Evolutionary conservation across 306 rosid species (phyloP), one percentile per base, ranked within the genome.

Genomic region (Lathyrus sativus): DNA sequence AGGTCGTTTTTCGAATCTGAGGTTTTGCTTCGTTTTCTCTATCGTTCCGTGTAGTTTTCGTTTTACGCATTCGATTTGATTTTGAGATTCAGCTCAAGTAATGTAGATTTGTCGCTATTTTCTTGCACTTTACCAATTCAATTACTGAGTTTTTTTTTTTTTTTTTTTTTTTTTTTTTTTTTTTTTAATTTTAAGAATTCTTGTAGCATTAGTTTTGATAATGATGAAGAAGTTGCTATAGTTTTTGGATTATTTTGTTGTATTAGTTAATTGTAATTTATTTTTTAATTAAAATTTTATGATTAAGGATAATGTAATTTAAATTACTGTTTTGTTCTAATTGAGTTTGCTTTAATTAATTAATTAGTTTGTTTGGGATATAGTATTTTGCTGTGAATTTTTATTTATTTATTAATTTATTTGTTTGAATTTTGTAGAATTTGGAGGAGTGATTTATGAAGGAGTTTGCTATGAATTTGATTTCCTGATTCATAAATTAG

Each of bases 401-500:
- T 68, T 44, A 5, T 24, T 1, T 18, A 7, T 13, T 61, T 61
- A 31, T 43, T 61, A 9, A 0, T 44, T 45, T 46, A 37, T 26
- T 7, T 50, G 26, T 43, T 39, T 43, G 17, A 44, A 11, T 63
- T 19, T 58, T 15, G 57, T 17, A 33, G 62, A 50, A 0, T 17
- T 35, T 66, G 77, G 31, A 41, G 59, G 42, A 65, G 78, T 3
- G 39, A 12, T 11, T 49, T 17, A 72, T 66, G 78, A 67, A 11
- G 29, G 70, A 28, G 50, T 48, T 44, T 58, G 49, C 38, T 42
- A 37, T 51, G 71, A 78, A 74, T 67, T 72, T 61, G 71, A 59
- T 50, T 78, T 71, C 45, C 46, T 46, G 35, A 67, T 62, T 74
- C 63, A 61, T 45, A 62, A 28, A 56, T 77, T 74, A 65, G 61